phyloP scores from a whole-genome alignment of 2,329 filamentous ascomycete genomes.

The Monilinia aucupariae region DNA sequence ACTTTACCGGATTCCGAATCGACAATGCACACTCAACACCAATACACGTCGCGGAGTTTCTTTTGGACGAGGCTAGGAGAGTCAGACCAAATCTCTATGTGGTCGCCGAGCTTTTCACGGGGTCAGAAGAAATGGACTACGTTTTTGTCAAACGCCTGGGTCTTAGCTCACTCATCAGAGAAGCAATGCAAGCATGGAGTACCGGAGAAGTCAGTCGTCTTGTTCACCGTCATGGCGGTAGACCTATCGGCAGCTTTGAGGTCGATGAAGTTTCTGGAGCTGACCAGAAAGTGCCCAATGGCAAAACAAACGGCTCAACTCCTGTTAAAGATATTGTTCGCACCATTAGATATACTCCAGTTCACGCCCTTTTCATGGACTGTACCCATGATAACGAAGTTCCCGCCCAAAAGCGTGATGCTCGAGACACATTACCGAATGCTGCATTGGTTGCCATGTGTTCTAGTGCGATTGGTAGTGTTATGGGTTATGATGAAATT shows the following conservation, averaged over 20 bases:
- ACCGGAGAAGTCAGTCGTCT: slow-evolving; percentile 87
- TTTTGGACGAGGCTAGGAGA: slow-evolving; percentile 86
- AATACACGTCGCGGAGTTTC: slow-evolving; percentile 87
- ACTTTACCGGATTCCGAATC: slow-evolving; percentile 92
- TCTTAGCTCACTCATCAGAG: slow-evolving; percentile 84
- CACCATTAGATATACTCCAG: slow-evolving; percentile 77
- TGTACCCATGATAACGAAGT: slow-evolving; percentile 98
- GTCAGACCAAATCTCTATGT: slow-evolving; percentile 85
- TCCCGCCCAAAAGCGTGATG: slow-evolving; percentile 90
- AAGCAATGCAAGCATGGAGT: slow-evolving; percentile 98
- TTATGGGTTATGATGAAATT: slow-evolving; percentile 97
- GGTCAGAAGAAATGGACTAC: slow-evolving; percentile 93
- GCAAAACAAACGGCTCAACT: slow-evolving; percentile 33
- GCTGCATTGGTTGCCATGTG: slow-evolving; percentile 95
- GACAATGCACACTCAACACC: slow-evolving; percentile 98
- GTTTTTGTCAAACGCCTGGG: slow-evolving; percentile 91
- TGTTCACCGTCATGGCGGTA: slow-evolving; percentile 87
- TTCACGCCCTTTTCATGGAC: slow-evolving; percentile 97
- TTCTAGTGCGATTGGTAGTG: slow-evolving; percentile 85
- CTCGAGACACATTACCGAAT: slow-evolving; percentile 87
- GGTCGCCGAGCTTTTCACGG: slow-evolving; percentile 91
- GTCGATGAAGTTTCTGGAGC: slow-evolving; percentile 74
- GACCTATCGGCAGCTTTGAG: slow-evolving; percentile 95
- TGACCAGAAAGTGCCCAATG: slow-evolving; percentile 40
- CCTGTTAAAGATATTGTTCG: slow-evolving; percentile 52